These are phyloP conservation scores for Whalleya microplaca DNA, from an alignment of 2,329 filamentous ascomycete genomes.

Conservation along the genomic window DNA sequence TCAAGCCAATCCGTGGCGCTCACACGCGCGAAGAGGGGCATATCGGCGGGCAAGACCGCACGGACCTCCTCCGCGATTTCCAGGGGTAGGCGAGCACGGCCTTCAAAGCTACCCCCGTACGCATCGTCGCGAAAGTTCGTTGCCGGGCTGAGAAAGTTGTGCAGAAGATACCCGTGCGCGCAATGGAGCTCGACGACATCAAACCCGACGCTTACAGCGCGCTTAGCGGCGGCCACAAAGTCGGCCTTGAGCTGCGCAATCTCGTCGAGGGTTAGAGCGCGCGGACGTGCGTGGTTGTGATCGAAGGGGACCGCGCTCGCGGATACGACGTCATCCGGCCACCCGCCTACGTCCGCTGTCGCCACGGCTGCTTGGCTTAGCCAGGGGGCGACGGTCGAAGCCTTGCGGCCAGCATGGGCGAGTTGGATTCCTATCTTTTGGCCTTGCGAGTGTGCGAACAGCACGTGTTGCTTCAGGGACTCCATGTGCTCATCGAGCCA, in stretches of 20 bases:
- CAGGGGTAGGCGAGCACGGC: slow-evolving; percentile 68
- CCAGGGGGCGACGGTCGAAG: slow-evolving; percentile 42
- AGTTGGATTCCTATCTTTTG: slow-evolving; percentile 73
- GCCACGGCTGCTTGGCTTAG: slow-evolving; percentile 32
- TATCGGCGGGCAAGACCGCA: slow-evolving; percentile 60
- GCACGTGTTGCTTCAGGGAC: slow-evolving; percentile 39
- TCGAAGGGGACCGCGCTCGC: slow-evolving; percentile 64
- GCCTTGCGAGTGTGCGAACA: slow-evolving; percentile 53
- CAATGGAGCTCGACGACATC: slow-evolving; percentile 74
- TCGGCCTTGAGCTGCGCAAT: slow-evolving; percentile 40
- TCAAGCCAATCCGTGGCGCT: slow-evolving; percentile 72
- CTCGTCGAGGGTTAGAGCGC: slow-evolving; percentile 56
- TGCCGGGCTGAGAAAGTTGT: slow-evolving; percentile 69
- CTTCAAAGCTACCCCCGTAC: slow-evolving; percentile 73
- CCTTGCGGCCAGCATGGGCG: slow-evolving; percentile 63
- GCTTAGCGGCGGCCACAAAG: slow-evolving; percentile 40
- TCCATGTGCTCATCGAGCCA: slow-evolving; percentile 75
- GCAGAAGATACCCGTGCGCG: slow-evolving; percentile 78
- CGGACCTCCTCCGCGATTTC: slow-evolving; percentile 69
- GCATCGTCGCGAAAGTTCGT: slow-evolving; percentile 70
- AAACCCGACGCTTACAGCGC: slow-evolving; percentile 52
- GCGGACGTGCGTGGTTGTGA: slow-evolving; percentile 57
- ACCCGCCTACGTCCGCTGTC: slow-evolving; percentile 40
- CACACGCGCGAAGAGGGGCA: slow-evolving; percentile 71
- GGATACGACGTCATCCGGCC: slow-evolving; percentile 46